Evolutionary conservation across 345 rosid genomes (phyloP).

Genomic region (Bruguiera gymnorhiza): DNA sequence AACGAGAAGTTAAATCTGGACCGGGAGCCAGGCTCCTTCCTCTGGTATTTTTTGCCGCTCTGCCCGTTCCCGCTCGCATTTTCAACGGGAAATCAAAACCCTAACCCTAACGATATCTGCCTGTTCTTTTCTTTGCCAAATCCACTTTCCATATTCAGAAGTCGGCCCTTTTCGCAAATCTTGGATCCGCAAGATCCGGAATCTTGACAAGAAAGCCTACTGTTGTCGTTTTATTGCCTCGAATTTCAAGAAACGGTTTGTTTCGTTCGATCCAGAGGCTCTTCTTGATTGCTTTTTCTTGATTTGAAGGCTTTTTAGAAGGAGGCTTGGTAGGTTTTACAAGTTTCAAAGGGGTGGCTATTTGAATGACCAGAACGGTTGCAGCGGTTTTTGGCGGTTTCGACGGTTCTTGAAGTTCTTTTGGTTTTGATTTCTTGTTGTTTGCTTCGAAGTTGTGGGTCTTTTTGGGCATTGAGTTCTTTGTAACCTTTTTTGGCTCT

Average conservation of each 20-base stretch:
- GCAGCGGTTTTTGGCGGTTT: conserved; percentile 20
- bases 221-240: not conserved
- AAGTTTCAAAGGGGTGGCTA: not conserved
- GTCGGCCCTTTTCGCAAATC: conserved; percentile 10
- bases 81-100: conserved; percentile 31
- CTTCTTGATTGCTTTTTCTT: conserved; percentile 18
- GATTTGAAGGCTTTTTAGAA: conserved; percentile 10
- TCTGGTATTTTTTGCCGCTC: conserved; percentile 35
- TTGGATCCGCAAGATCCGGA: conserved; percentile 40
- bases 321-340: conserved; percentile 3
- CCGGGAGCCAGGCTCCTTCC: conserved; percentile 51
- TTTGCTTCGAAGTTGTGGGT: not conserved
- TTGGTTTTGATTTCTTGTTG: conserved; percentile 2
- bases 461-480: not conserved
- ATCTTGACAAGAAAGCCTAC: conserved; percentile 4
- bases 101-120: conserved; percentile 37
- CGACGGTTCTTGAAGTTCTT: conserved; percentile 12
- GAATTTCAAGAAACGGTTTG: not conserved
- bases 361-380: conserved; percentile 19
- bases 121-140: not conserved
- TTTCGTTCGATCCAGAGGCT: conserved; percentile 16
- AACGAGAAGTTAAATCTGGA: conserved; percentile 45
- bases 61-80: conserved; percentile 39
- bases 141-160: not conserved
- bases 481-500: not conserved